Evolutionary conservation across 2,329 filamentous ascomycete species (phyloP).

Genomic region (Botrytis byssoidea): DNA sequence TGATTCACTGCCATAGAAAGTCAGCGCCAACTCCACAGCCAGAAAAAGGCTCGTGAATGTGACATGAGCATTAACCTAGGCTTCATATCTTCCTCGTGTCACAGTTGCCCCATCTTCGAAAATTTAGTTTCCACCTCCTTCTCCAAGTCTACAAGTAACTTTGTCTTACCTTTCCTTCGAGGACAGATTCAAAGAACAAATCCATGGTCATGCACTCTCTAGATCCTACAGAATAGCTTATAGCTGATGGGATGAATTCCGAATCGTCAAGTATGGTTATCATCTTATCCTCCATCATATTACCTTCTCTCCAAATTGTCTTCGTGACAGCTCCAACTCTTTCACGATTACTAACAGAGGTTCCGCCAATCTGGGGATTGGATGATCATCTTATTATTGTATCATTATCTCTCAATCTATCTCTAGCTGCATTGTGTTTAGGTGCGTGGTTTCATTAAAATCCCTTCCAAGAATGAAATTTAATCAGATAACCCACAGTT

Average conservation of each 20-base stretch:
- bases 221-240: no score
- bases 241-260: background rate
- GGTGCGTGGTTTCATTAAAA: background rate
- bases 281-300: background rate
- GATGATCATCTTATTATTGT: background rate
- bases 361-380: no score
- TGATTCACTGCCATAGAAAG: background rate
- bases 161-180: background rate
- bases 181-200: background rate
- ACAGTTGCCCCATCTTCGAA: rapidly evolving
- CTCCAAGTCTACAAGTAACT: background rate
- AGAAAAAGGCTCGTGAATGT: background rate
- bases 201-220: background rate
- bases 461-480: rapidly evolving
- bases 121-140: background rate
- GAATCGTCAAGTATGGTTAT: background rate
- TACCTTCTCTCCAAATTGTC: background rate
- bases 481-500: background rate
- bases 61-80: background rate
- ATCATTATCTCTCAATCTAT: background rate
- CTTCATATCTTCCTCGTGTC: rapidly evolving
- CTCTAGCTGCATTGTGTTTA: background rate
- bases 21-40: no score
- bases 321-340: background rate
- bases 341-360: background rate